Evolutionary conservation across 805 yeast species (phyloP).

Genomic region (Kurtzmaniella fragi): DNA sequence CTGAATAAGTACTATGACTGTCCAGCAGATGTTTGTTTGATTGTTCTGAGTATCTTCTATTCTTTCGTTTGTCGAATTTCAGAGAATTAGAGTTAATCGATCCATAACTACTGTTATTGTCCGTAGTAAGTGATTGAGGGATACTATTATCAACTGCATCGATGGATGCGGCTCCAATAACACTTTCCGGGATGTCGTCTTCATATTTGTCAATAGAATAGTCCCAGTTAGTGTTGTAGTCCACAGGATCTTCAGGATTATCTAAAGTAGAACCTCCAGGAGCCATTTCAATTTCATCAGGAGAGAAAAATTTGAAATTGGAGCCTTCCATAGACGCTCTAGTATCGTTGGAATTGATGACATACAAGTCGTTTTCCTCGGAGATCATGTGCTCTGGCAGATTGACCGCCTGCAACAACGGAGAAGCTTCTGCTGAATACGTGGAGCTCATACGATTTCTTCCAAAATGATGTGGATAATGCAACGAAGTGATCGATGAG

Average conservation of each 20-base stretch:
- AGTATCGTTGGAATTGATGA: conserved; percentile 31
- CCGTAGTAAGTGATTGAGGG: conserved; percentile 3
- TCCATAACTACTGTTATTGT: conserved; percentile 17
- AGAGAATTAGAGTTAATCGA: neutral
- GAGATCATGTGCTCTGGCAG: conserved; percentile 2
- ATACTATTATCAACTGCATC: neutral
- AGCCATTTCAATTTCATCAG: conserved; percentile 79
- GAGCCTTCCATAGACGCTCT: conserved; percentile 26
- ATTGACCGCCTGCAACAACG: conserved; percentile 19
- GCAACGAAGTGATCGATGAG: conserved; percentile 71
- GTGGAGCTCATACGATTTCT: conserved; percentile 12
- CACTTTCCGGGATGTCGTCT: conserved; percentile 13
- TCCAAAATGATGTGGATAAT: conserved; percentile 56
- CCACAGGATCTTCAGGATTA: conserved; percentile 51
- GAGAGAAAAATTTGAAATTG: conserved; percentile 71
- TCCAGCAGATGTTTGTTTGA: conserved; percentile 3
- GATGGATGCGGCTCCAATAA: neutral
- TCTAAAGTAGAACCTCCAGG: conserved; percentile 82
- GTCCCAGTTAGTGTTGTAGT: conserved; percentile 75
- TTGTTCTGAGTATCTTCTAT: conserved; percentile 2
- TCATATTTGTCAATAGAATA: conserved; percentile 46
- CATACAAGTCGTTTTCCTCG: conserved; percentile 21
- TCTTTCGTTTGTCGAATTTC: conserved; percentile 2
- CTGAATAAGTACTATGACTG: neutral
- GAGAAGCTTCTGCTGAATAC: conserved; percentile 28